phyloP scores from a whole-genome alignment of 768 basidiomycete genomes.

The Russula virescens region DNA sequence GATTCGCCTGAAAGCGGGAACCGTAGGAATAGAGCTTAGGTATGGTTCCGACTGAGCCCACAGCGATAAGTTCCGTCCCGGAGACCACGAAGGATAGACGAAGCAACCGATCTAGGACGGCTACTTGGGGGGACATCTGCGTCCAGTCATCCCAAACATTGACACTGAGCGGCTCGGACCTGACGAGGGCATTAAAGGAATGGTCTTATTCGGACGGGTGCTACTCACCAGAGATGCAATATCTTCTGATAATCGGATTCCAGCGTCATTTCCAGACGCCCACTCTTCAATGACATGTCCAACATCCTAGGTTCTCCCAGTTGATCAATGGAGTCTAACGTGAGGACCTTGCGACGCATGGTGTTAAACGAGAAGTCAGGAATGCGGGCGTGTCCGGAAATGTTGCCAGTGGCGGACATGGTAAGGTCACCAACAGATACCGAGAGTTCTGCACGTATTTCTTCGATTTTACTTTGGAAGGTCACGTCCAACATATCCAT shows the following conservation, averaged over 20 bases:
- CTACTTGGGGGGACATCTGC: constrained; percentile 35
- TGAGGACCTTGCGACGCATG: constrained; percentile 46
- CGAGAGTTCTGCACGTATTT: constrained; percentile 55
- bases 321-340: constrained; percentile 27
- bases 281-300: constrained; percentile 70
- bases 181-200: constrained; percentile 28
- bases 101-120: constrained; percentile 47
- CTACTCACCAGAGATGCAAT: constrained; percentile 64
- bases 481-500: constrained; percentile 60
- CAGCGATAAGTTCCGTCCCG: constrained; percentile 60
- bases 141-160: constrained; percentile 83
- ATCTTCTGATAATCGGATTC: constrained; percentile 74
- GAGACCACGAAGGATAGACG: constrained; percentile 69
- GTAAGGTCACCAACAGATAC: constrained; percentile 53
- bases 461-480: constrained; percentile 61
- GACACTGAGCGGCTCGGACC: constrained; percentile 73
- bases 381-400: constrained; percentile 62
- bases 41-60: constrained; percentile 68
- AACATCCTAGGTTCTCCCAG: constrained; percentile 46
- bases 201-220: neutral
- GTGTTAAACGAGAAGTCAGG: constrained; percentile 75
- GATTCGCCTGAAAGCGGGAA: constrained; percentile 67
- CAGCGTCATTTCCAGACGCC: constrained; percentile 56
- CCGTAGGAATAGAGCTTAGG: constrained; percentile 70
- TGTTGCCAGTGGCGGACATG: constrained; percentile 57